A percentile compares a stretch with the other conserved stretches of the same genome.
These are phyloP conservation scores for Polyporus arcularius DNA, from an alignment of 768 basidiomycete genomes.

Conservation along the genomic window DNA sequence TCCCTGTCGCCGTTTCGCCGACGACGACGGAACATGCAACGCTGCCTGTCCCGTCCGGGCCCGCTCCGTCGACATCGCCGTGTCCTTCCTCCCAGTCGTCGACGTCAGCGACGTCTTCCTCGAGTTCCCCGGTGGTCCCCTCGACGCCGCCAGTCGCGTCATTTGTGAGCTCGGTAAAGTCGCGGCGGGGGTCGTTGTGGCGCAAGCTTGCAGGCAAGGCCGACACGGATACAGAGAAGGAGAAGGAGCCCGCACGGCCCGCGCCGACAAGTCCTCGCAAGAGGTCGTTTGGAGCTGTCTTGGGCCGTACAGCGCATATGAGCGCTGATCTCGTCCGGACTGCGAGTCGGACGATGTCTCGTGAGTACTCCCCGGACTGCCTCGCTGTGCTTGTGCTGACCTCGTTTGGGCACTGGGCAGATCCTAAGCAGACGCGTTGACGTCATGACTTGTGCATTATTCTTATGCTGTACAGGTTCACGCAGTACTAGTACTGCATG, in stretches of 20 bases:
- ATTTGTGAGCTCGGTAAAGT: constrained; percentile 5
- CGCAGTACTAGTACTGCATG: not conserved
- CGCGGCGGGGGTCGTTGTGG: constrained; percentile 20
- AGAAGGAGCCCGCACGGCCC: constrained; percentile 1
- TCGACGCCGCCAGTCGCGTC: constrained; percentile 11
- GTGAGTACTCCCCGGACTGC: not conserved
- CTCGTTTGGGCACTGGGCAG: not conserved
- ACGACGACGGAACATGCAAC: not conserved
- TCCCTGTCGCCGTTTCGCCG: constrained; percentile 3
- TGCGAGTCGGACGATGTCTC: constrained; percentile 13
- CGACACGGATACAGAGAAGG: constrained; percentile 14
- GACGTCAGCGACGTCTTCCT: constrained; percentile 7
- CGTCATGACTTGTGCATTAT: not conserved
- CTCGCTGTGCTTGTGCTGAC: not conserved
- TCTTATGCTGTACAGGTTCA: not conserved
- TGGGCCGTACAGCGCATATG: constrained; percentile 10
- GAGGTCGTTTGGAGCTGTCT: constrained; percentile 17
- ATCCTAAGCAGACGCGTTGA: constrained; percentile 11
- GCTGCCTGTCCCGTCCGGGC: constrained; percentile 3
- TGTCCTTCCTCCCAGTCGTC: constrained; percentile 19
- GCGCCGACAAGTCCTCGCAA: constrained; percentile 5
- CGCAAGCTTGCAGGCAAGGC: constrained; percentile 22
- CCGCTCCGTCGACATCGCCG: constrained; percentile 16
- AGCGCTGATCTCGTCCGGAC: constrained; percentile 11
- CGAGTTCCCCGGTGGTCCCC: constrained; percentile 15